Conservation (phyloP, 1,284 basidiomycete genomes). For the Heterobasidion irregulare region DNA sequence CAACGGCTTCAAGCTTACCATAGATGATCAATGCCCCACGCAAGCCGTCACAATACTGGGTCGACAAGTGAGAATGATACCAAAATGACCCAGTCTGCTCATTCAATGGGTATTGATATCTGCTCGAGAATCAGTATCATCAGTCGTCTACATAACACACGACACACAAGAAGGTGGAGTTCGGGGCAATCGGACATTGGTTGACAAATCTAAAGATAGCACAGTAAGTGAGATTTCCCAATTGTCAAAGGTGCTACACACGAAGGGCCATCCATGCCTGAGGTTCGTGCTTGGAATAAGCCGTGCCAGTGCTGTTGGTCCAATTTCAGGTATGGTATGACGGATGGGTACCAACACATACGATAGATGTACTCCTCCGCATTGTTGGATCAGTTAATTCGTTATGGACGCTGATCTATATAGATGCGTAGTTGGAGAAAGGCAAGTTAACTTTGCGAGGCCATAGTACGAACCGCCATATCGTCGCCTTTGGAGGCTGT, state of each 20-base stretch:
- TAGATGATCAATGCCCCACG: conserved; percentile 30
- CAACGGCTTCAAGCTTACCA: conserved; percentile 7
- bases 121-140: conserved; percentile 29
- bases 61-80: conserved; percentile 19
- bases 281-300: background rate
- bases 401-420: conserved; percentile 26
- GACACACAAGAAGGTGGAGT: conserved; percentile 11
- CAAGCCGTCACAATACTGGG: conserved; percentile 36
- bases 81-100: conserved; percentile 22
- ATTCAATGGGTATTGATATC: background rate
- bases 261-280: background rate
- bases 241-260: conserved; percentile 26
- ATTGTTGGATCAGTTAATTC: conserved; percentile 24
- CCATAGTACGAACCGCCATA: background rate
- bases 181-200: conserved; percentile 44
- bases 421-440: conserved; percentile 7
- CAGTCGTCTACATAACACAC: conserved; percentile 13
- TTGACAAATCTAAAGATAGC: conserved; percentile 24
- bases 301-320: conserved; percentile 11
- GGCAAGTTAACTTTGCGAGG: background rate
- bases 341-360: no score
- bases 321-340: no score
- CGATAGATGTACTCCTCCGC: conserved; percentile 24
- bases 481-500: conserved; percentile 8
- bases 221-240: conserved; percentile 18